Evolutionary conservation across 2,329 filamentous ascomycete genomes (phyloP), one percentile per base, ranked within the genome.

Genomic region (Monosporascus sp.): DNA sequence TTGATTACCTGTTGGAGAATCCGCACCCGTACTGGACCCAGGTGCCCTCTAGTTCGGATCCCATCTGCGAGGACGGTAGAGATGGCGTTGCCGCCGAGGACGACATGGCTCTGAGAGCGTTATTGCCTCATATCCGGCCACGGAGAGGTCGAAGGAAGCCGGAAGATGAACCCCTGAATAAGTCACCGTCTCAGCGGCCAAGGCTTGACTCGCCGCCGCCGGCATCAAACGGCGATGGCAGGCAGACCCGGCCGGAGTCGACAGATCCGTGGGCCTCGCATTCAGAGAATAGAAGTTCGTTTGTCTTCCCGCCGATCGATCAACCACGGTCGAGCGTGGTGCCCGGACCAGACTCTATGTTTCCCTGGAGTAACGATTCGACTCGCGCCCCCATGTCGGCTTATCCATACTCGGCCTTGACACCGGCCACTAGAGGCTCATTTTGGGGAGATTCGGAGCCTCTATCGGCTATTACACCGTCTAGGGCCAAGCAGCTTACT

Each of bases 51-150:
- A 78, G 81, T 16, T 76, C 81, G 31, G 81, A 85, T 51, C 83
- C 87, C 2, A 77, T 86, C 37, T 80, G 81, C 26, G 79, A 85
- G 40, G 77, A 81, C 34, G 83, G 84, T 17, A 83, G 92, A 45
- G 92, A 96, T 70, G 91, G 90, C 7, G 90, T 97, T 1, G 81
- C 86, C 1, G 73, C 91, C 2, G 91, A 96, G 67, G 92, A 97
- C 69, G 92, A 97, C 69, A 84, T 96, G 69, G 92, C 91, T 2
- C 77, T 97, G 48, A 81, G 91, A 56, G 90, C 91, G 2, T 77
- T 97, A 3, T 78, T 96, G 49, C 91, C 92, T 27, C 87, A 94
- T 54, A 88, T 82, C 62, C 81, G 78, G 58, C 87, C 76, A 56
- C 86, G 78, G 64, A 80, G 79, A 64, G 85, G 80, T 55, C 79